These are phyloP conservation scores for Ophioceras dolichostomum DNA, from an alignment of 2,329 filamentous ascomycete genomes.

Conservation along the genomic window DNA sequence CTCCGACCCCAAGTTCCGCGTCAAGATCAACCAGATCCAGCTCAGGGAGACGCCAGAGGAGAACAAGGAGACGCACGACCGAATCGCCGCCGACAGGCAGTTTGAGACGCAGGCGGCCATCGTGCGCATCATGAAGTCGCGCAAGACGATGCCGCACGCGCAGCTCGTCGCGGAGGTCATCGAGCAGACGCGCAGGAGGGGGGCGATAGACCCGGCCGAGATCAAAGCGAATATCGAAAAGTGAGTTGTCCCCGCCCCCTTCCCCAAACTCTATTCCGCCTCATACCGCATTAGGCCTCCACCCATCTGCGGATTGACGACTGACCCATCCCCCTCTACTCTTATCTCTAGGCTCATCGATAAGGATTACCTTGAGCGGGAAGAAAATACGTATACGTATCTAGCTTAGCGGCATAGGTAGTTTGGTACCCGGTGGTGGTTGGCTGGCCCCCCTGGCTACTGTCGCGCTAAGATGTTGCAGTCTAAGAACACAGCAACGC, in stretches of 20 bases:
- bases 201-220: constrained; percentile 70
- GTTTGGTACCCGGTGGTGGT: too few relatives aligned
- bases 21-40: constrained; percentile 99
- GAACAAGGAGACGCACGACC: constrained; percentile 86
- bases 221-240: constrained; percentile 98
- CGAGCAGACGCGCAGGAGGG: constrained; percentile 73
- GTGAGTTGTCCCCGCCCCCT: too few relatives aligned
- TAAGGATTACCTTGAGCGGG: constrained; percentile 83
- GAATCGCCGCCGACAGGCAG: constrained; percentile 77
- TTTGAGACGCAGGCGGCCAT: constrained; percentile 97
- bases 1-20: constrained; percentile 67
- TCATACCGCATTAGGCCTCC: too few relatives aligned
- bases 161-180: constrained; percentile 89
- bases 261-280: too few relatives aligned
- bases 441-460: too few relatives aligned
- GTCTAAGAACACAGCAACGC: too few relatives aligned
- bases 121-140: constrained; percentile 91
- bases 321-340: too few relatives aligned
- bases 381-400: constrained; percentile 60
- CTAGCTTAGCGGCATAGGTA: constrained; percentile 41
- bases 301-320: too few relatives aligned
- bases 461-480: too few relatives aligned
- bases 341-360: constrained; percentile 59
- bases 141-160: constrained; percentile 76
- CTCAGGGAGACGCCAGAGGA: constrained; percentile 92